Conservation (phyloP, 2,329 filamentous ascomycete genomes). For the Fusarium sp. region DNA sequence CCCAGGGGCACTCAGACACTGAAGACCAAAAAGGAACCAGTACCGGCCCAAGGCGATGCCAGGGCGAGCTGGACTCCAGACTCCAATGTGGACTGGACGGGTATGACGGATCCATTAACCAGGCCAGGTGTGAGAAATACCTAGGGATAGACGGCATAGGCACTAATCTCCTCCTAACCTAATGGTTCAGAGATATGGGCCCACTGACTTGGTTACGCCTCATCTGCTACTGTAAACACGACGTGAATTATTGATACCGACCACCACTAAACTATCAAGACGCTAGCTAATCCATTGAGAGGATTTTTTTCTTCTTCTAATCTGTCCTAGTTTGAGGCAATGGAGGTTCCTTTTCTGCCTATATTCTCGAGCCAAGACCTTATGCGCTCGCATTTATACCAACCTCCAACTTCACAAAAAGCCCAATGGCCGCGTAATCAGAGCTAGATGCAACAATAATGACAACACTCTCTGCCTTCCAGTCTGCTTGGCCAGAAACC, state of each 20-base stretch:
- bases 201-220: background rate
- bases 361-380: background rate
- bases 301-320: background rate
- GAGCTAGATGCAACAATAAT: conserved; percentile 3
- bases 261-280: conserved; percentile 9
- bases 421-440: conserved; percentile 20
- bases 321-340: background rate
- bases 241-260: background rate
- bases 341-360: background rate
- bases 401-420: background rate
- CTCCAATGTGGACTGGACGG: background rate
- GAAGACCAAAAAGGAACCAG: conserved; percentile 25
- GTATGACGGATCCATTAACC: conserved; percentile 17
- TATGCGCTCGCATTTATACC: background rate
- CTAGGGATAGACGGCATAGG: conserved; percentile 1
- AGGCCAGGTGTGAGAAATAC: conserved; percentile 28
- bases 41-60: conserved; percentile 15
- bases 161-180: conserved; percentile 30
- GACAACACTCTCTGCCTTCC: conserved; percentile 18
- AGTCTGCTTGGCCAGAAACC: conserved; percentile 22
- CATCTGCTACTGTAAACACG: too few species aligned
- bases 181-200: conserved; percentile 25
- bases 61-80: conserved; percentile 20
- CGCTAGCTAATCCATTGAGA: conserved; percentile 18
- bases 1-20: conserved; percentile 35